Conservation (phyloP, 2,329 filamentous ascomycete species). For the Aureobasidium lini region DNA sequence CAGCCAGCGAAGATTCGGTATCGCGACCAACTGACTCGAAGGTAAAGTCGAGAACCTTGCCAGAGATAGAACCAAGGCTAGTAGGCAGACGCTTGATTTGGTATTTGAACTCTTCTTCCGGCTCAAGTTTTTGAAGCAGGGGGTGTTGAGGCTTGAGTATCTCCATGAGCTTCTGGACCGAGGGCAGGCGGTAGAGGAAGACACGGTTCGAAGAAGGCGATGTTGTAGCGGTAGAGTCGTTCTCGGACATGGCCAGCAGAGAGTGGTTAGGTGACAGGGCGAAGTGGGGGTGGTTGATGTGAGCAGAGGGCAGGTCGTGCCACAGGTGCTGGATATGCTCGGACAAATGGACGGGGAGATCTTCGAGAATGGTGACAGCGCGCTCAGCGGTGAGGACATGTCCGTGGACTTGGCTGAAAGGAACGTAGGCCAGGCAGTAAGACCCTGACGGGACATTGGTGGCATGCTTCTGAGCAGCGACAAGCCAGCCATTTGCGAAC, state of each 20-base stretch:
- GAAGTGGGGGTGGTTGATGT: constrained; percentile 26
- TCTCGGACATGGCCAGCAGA: constrained; percentile 25
- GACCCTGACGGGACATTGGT: constrained; percentile 19
- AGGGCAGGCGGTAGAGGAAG: constrained; percentile 26
- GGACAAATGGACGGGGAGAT: constrained; percentile 22
- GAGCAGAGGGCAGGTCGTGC: constrained; percentile 27
- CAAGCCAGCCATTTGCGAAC: constrained; percentile 23
- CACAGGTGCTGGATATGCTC: constrained; percentile 22
- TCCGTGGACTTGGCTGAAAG: constrained; percentile 15
- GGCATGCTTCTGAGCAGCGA: constrained; percentile 26
- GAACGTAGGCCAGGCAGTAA: constrained; percentile 25
- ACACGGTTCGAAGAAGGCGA: constrained; percentile 23
- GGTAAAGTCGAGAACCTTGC: constrained; percentile 5
- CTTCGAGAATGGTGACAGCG: constrained; percentile 21
- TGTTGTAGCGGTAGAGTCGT: constrained; percentile 17
- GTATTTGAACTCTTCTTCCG: not conserved
- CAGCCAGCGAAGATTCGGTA: not conserved
- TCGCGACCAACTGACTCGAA: not conserved
- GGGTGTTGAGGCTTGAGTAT: constrained; percentile 14
- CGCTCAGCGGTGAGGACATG: constrained; percentile 19
- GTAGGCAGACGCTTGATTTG: constrained; percentile 12
- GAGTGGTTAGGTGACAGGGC: constrained; percentile 18
- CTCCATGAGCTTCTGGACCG: constrained; percentile 15
- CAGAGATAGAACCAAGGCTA: constrained; percentile 9
- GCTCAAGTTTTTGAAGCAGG: not conserved